These are phyloP conservation scores for Cordia subcordata DNA, from an alignment of 257 asterid species.

Conservation along the genomic window DNA sequence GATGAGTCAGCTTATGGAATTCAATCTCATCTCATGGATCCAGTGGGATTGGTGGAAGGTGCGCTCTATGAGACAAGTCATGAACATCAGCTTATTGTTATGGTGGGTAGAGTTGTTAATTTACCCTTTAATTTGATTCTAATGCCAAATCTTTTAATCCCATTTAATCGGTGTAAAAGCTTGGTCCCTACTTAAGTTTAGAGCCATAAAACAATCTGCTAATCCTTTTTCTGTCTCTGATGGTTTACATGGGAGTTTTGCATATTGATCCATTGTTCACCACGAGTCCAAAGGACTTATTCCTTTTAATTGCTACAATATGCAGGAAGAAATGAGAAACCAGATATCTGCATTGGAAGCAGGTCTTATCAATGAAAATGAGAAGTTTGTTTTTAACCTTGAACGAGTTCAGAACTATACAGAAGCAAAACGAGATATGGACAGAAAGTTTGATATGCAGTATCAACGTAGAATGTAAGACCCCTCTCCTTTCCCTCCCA, in stretches of 20 bases:
- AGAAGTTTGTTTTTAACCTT: slow-evolving; percentile 40
- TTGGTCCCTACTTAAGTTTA: too few relatives aligned
- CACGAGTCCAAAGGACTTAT: neutral
- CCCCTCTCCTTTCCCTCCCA: slow-evolving; percentile 5
- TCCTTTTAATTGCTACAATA: slow-evolving; percentile 10
- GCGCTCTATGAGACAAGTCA: slow-evolving; percentile 59
- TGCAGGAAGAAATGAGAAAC: slow-evolving; percentile 78
- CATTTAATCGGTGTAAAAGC: too few relatives aligned
- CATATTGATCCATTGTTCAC: neutral
- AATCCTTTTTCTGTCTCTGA: neutral
- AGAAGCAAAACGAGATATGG: slow-evolving; percentile 56
- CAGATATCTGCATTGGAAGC: slow-evolving; percentile 54
- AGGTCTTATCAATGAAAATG: slow-evolving; percentile 44
- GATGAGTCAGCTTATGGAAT: slow-evolving; percentile 27
- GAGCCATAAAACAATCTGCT: neutral
- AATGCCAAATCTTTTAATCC: slow-evolving; percentile 3
- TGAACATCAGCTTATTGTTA: slow-evolving; percentile 48
- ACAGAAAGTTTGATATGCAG: slow-evolving; percentile 65
- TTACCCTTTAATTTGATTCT: slow-evolving; percentile 1
- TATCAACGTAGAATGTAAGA: slow-evolving; percentile 76
- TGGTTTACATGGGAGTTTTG: too few relatives aligned
- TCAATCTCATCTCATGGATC: slow-evolving; percentile 54
- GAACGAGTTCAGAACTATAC: slow-evolving; percentile 36
- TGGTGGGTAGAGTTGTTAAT: slow-evolving; percentile 38
- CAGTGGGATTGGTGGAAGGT: slow-evolving; percentile 55